Evolutionary conservation across 495 filamentous ascomycete species (phyloP).

Genomic region (Stereocaulon alpinum): DNA sequence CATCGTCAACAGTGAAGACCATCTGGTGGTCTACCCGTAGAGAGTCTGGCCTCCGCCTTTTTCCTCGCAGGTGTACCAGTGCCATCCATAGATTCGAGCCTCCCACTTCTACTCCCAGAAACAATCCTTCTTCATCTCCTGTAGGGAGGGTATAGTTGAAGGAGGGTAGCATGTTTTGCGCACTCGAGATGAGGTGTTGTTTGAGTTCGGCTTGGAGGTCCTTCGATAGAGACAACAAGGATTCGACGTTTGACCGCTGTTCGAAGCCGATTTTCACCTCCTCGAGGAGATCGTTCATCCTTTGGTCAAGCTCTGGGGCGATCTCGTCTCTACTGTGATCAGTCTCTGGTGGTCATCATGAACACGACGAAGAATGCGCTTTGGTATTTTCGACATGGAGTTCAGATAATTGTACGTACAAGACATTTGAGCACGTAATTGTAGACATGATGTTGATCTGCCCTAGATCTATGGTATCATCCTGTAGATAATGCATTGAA

Average conservation of each 20-base stretch:
- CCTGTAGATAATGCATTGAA: too few species aligned
- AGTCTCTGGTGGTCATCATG: not conserved
- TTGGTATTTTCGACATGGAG: too few species aligned
- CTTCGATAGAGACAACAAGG: conserved; percentile 38
- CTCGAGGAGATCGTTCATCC: conserved; percentile 13
- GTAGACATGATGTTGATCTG: too few species aligned
- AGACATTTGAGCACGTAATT: too few species aligned
- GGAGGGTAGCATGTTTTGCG: conserved; percentile 56
- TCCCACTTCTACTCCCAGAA: conserved; percentile 54
- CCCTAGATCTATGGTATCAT: too few species aligned
- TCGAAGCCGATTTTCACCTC: conserved; percentile 18
- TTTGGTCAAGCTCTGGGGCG: not conserved
- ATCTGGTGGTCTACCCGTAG: conserved; percentile 43
- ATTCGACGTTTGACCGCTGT: conserved; percentile 11
- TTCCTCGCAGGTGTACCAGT: conserved; percentile 46
- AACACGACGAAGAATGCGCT: not conserved
- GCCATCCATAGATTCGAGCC: conserved; percentile 58
- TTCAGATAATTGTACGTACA: too few species aligned
- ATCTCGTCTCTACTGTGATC: not conserved
- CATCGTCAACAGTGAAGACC: conserved; percentile 44
- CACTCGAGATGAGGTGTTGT: conserved; percentile 41
- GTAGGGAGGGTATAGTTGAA: conserved; percentile 53
- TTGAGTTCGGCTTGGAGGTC: conserved; percentile 50
- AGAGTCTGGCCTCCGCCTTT: conserved; percentile 27
- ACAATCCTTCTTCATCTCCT: conserved; percentile 50